Percentiles rank a stretch among this genome's conserved stretches.
These are phyloP conservation scores for Fusarium pseudoanthophilum DNA, from an alignment of 2,329 filamentous ascomycete species.

Conservation along the genomic window DNA sequence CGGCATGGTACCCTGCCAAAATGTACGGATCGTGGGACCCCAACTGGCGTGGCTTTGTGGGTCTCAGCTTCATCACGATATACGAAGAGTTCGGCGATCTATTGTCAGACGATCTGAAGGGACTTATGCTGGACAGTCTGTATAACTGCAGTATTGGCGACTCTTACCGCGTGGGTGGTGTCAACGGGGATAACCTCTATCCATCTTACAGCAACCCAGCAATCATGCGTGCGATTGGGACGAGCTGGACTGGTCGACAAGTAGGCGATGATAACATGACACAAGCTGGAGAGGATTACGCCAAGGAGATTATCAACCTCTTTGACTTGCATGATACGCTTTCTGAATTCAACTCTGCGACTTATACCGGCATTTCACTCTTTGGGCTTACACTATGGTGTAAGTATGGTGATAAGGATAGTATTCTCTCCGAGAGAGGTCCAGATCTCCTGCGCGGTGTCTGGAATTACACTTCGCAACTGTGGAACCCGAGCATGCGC, in stretches of 20 bases:
- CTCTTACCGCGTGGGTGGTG: slow-evolving; percentile 59
- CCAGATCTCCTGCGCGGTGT: slow-evolving; percentile 60
- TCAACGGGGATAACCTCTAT: slow-evolving; percentile 70
- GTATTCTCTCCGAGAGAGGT: slow-evolving; percentile 60
- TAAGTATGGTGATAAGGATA: slow-evolving; percentile 52
- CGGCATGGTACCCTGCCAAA: slow-evolving; percentile 13
- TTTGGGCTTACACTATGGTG: slow-evolving; percentile 65
- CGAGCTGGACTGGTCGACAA: slow-evolving; percentile 65
- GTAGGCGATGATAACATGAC: slow-evolving; percentile 68
- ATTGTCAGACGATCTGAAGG: slow-evolving; percentile 1
- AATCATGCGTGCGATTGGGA: slow-evolving; percentile 69
- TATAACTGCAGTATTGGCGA: slow-evolving; percentile 18
- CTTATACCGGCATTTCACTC: slow-evolving; percentile 69
- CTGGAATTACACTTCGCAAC: slow-evolving; percentile 60
- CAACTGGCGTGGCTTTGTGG: slow-evolving; percentile 20
- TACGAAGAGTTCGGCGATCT: slow-evolving; percentile 20
- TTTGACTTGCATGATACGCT: slow-evolving; percentile 65
- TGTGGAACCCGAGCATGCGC: slow-evolving; percentile 66
- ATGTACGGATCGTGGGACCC: slow-evolving; percentile 25
- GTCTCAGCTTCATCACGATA: slow-evolving; percentile 23
- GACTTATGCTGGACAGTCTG: slow-evolving; percentile 13
- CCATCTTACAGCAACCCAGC: slow-evolving; percentile 68
- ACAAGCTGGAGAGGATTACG: slow-evolving; percentile 63
- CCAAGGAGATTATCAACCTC: slow-evolving; percentile 62
- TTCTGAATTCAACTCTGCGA: slow-evolving; percentile 69